A percentile compares a stretch with the other conserved stretches of the same genome.
These are phyloP conservation scores for Friedmanniomyces simplex DNA, from an alignment of 495 filamentous ascomycete genomes.

Conservation along the genomic window DNA sequence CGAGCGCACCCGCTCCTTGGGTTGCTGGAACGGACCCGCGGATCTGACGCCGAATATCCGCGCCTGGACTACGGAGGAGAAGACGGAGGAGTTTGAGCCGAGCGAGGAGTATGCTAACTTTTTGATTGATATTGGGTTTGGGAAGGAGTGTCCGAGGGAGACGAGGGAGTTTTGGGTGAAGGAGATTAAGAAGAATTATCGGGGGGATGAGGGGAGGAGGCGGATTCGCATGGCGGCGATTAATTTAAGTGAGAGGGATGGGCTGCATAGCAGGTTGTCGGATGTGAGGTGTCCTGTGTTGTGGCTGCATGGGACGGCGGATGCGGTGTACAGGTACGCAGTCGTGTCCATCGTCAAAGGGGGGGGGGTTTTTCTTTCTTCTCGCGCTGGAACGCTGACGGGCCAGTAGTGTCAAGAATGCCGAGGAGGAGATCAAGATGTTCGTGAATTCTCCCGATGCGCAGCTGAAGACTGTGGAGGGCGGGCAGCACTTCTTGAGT, in stretches of 20 bases:
- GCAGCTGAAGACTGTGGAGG: conserved; percentile 39
- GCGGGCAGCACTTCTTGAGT: conserved; percentile 49
- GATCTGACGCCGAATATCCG: conserved; percentile 36
- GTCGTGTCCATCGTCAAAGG: too few relatives aligned
- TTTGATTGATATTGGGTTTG: conserved; percentile 47
- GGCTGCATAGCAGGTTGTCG: conserved; percentile 41
- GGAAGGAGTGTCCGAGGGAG: conserved; percentile 34
- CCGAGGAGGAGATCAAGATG: conserved; percentile 46
- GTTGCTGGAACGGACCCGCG: conserved; percentile 47
- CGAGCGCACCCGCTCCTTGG: conserved; percentile 38
- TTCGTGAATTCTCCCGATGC: conserved; percentile 45
- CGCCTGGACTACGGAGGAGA: conserved; percentile 35
- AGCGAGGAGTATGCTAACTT: conserved; percentile 46
- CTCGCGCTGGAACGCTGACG: too few relatives aligned
- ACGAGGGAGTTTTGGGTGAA: conserved; percentile 42
- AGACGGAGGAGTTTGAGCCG: conserved; percentile 44
- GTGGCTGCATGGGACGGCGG: conserved; percentile 47
- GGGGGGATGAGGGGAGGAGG: conserved; percentile 46
- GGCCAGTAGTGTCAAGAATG: conserved; percentile 33
- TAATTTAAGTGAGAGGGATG: conserved; percentile 49
- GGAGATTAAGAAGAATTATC: conserved; percentile 45
- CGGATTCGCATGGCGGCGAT: conserved; percentile 47
- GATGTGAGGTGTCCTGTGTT: conserved; percentile 51
- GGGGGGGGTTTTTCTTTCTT: too few relatives aligned
- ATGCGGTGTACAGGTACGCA: conserved; percentile 32